Evolutionary conservation across 768 basidiomycete genomes (phyloP), one percentile per base, ranked within the genome.

Genomic region (Boletales sp.): DNA sequence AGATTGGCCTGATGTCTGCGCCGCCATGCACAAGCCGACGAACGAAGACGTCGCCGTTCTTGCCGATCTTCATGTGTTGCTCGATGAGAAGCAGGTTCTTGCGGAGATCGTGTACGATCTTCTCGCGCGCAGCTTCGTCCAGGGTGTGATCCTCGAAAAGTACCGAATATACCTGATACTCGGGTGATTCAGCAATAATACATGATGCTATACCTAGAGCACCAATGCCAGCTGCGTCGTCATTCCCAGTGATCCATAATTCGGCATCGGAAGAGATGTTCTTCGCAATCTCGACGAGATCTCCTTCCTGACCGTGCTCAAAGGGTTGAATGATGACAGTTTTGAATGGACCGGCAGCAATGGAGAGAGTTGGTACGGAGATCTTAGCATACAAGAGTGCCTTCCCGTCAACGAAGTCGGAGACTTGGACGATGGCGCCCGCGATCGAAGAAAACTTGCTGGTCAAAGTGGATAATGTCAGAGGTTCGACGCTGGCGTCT

Each of bases 81-180:
- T 67, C 63, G 15, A 66, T 55, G 12, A 65, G 55, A 8, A 65
- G 49, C 0, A 55, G 38, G 34, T 66, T 67, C 33, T 57, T 56
- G 25, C 65, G 65, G 10, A 66, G 53, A 19, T 55, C 57, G 32
- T 65, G 55, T 15, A 66, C 57, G 13, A 51, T 45, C 45, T 54
- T 58, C 59, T 59, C 65, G 40, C 60, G 62, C 4, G 54, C 57
- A 5, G 17, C 52, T 15, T 56, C 42, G 14, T 59, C 55, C 37
- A 66, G 36, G 15, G 61, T 55, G 43, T 66, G 62, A 37, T 67
- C 65, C 44, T 67, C 63, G 13, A 67, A 66, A 7, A 66, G 61
- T 1, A 66, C 49, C 2, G 63, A 65, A 25, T 55, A 67, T 2
- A 63, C 61, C 30, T 54, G 57, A 41, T 62, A 67, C 32, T 65